Base-by-base conservation (phyloP, 1,284 basidiomycete species). In the Cryptococcus maquisensis region DNA sequence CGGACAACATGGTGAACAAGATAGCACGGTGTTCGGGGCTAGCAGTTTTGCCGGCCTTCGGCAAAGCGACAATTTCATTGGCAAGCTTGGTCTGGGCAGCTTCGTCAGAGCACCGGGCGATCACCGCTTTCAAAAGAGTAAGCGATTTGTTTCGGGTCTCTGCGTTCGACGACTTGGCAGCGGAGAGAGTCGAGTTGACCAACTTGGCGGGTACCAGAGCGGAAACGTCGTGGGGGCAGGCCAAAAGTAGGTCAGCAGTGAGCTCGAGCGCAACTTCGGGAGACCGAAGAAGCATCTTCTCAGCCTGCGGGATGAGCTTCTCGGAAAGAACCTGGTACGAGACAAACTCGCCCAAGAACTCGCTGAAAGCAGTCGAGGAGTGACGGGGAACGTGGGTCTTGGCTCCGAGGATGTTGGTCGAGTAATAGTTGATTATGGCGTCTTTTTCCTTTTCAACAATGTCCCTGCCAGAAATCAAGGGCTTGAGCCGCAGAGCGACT, bases 21-120 rank as follows among this genome's bases (percentile, higher is more conserved):
- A 86, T 80, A 6, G 84, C 74, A n/a, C 92, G 85, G 69, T 97
- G 90, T 57, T 94, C 92, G 3, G 88, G 82, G 2, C 89, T 89
- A 0, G 85, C 78, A 0, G 90, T 89, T 78, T 95, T 97, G 32
- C 90, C 87, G 0, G 84, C 75, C 67, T 87, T 86, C 4, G 90
- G 87, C 0, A 90, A 80, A 15, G 78, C 77, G 13, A 92, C 78
- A 2, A 93, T 74, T 60, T 93, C 89, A 10, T 79, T 81, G 4
- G 82, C 81, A 3, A 81, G 62, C 51, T 81, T 79, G 12, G 67
- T 61, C 20, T 67, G 66, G 1, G 66, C 72, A 15, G 75, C 67
- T 4, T 74, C 61, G 16, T 73, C 61, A 57, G 62, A 45, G 36
- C 69, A 59, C 28, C 76, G 77, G 24, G 69, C 55, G 4, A 84